Percentiles rank a stretch among this genome's conserved stretches.
These are phyloP conservation scores for Candida quercuum DNA, from an alignment of 805 yeast species.

Conservation along the genomic window DNA sequence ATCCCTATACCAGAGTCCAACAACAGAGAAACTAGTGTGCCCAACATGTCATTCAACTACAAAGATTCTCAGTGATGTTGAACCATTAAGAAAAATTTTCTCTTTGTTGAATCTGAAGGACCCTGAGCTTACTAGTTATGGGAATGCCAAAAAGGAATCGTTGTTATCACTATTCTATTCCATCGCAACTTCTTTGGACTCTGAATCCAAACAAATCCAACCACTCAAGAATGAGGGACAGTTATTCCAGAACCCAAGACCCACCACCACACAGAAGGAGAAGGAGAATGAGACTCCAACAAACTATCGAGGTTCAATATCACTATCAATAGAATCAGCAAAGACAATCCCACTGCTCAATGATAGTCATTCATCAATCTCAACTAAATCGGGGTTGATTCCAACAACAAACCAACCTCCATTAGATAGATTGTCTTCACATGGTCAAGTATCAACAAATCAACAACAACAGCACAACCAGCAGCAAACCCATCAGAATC, in stretches of 20 bases:
- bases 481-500: slow-evolving; percentile 12
- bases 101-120: slow-evolving; percentile 3
- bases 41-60: slow-evolving; percentile 16
- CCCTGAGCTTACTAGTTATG: neutral
- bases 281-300: neutral
- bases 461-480: too few relatives aligned
- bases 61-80: slow-evolving; percentile 6
- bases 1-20: slow-evolving; percentile 9
- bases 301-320: neutral
- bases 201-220: slow-evolving; percentile 2
- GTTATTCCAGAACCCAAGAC: too few relatives aligned
- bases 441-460: too few relatives aligned
- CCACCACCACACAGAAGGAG: too few relatives aligned
- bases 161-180: slow-evolving; percentile 29
- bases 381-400: slow-evolving; percentile 3
- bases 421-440: neutral
- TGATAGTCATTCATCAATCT: slow-evolving; percentile 4
- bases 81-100: slow-evolving; percentile 14
- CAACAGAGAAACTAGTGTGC: slow-evolving; percentile 12
- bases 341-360: slow-evolving; percentile 1
- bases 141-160: slow-evolving; percentile 20
- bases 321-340: slow-evolving; percentile 4
- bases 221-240: too few relatives aligned
- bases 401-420: neutral
- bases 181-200: slow-evolving; percentile 21